phyloP scores from a whole-genome alignment of 805 yeast genomes.

The Candida loeiensis region DNA sequence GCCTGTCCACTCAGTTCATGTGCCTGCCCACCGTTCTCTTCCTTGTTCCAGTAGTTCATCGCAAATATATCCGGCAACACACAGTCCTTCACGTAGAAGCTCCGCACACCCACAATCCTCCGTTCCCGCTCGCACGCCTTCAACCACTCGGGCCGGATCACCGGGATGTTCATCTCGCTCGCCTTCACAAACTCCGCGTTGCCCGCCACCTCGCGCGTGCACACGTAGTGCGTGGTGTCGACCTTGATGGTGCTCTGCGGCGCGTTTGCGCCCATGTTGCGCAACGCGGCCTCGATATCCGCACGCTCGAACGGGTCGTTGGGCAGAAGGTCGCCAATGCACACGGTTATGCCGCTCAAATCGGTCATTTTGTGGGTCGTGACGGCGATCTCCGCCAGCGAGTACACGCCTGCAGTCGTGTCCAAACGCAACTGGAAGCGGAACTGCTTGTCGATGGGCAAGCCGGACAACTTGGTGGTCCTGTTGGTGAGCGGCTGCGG shows the following conservation, averaged over 20 bases:
- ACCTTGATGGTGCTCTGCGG: conserved; percentile 73
- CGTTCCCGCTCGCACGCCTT: conserved; percentile 89
- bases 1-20: background rate
- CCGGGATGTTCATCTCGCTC: conserved; percentile 79
- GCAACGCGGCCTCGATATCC: conserved; percentile 62
- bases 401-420: conserved; percentile 85
- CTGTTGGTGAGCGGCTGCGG: conserved; percentile 78
- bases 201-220: conserved; percentile 58
- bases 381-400: conserved; percentile 63
- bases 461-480: conserved; percentile 85
- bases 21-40: background rate
- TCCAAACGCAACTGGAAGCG: conserved; percentile 74
- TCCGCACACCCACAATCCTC: conserved; percentile 88
- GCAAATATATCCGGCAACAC: conserved; percentile 43
- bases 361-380: conserved; percentile 96
- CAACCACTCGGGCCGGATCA: conserved; percentile 95
- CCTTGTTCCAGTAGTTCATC: conserved; percentile 36
- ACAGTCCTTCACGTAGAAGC: conserved; percentile 65
- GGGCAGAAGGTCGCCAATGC: conserved; percentile 75
- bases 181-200: conserved; percentile 74
- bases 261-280: conserved; percentile 70
- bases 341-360: conserved; percentile 84
- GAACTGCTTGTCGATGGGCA: conserved; percentile 81
- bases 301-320: conserved; percentile 40
- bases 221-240: conserved; percentile 93